Evolutionary conservation across 192 early-diverging fungal genomes (phyloP).

Genomic region (Tieghemiomyces parasiticus): DNA sequence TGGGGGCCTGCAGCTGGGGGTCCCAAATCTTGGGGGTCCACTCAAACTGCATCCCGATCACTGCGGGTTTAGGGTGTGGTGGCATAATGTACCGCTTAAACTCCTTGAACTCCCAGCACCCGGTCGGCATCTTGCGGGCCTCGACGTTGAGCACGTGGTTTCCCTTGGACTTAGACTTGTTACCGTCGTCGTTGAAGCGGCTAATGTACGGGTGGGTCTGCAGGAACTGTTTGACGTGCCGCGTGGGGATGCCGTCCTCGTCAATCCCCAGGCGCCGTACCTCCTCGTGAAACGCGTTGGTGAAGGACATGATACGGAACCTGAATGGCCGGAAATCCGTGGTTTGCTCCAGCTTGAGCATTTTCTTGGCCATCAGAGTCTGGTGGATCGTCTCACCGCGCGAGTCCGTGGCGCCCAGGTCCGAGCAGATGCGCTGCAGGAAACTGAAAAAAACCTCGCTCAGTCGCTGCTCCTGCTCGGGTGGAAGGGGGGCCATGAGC

Average conservation of each 20-base stretch:
- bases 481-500: too few species aligned
- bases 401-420: conserved; percentile 30
- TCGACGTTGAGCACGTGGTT: conserved; percentile 72
- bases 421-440: conserved; percentile 47
- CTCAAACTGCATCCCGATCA: conserved; percentile 41
- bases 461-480: conserved; percentile 26
- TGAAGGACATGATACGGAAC: conserved; percentile 71
- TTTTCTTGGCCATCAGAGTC: conserved; percentile 62
- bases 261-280: conserved; percentile 39
- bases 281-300: conserved; percentile 57
- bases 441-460: conserved; percentile 54
- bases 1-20: conserved; percentile 56
- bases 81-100: conserved; percentile 51
- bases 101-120: conserved; percentile 58
- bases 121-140: conserved; percentile 48
- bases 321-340: conserved; percentile 65
- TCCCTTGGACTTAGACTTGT: conserved; percentile 68
- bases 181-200: conserved; percentile 68
- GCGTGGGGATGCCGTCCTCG: conserved; percentile 43
- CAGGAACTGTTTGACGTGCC: conserved; percentile 55
- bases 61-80: conserved; percentile 42
- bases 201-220: conserved; percentile 62
- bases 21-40: conserved; percentile 61
- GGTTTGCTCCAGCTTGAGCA: conserved; percentile 53
- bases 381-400: conserved; percentile 33